Evolutionary conservation across 768 basidiomycete genomes (phyloP).

Genomic region (Xanthoconium stramineum): DNA sequence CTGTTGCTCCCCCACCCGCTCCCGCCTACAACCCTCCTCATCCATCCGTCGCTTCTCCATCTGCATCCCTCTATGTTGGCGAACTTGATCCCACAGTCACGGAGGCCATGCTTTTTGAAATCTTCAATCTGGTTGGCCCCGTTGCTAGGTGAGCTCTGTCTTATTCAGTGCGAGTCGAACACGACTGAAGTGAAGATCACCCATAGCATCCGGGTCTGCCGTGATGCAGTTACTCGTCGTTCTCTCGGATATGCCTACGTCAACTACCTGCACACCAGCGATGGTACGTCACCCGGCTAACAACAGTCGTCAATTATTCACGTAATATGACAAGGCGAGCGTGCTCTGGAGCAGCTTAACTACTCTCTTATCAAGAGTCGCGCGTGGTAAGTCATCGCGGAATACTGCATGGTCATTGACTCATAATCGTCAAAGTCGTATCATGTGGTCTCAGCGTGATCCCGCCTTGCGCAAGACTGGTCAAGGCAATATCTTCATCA

Average conservation of each 20-base stretch:
- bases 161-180: not conserved
- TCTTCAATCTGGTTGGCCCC: constrained; percentile 99
- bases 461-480: constrained; percentile 99
- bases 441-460: constrained; percentile 99
- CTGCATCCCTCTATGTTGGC: constrained; percentile 96
- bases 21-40: constrained; percentile 58
- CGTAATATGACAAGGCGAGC: constrained; percentile 63
- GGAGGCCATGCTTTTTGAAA: constrained; percentile 99
- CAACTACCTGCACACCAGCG: constrained; percentile 93
- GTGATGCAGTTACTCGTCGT: constrained; percentile 98
- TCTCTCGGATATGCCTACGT: constrained; percentile 99
- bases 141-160: constrained; percentile 76
- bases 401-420: not conserved
- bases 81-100: constrained; percentile 98
- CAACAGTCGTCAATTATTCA: not conserved
- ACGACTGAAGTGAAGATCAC: not conserved
- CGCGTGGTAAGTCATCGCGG: constrained; percentile 65
- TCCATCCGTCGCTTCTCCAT: constrained; percentile 59
- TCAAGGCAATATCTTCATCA: constrained; percentile 99
- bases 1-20: constrained; percentile 42
- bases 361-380: constrained; percentile 98
- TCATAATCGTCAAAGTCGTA: constrained; percentile 58
- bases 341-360: constrained; percentile 97
- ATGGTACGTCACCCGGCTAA: constrained; percentile 56
- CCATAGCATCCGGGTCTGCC: constrained; percentile 94